phyloP scores from a whole-genome alignment of 2,329 filamentous ascomycete genomes.

The Fusarium sp. region DNA sequence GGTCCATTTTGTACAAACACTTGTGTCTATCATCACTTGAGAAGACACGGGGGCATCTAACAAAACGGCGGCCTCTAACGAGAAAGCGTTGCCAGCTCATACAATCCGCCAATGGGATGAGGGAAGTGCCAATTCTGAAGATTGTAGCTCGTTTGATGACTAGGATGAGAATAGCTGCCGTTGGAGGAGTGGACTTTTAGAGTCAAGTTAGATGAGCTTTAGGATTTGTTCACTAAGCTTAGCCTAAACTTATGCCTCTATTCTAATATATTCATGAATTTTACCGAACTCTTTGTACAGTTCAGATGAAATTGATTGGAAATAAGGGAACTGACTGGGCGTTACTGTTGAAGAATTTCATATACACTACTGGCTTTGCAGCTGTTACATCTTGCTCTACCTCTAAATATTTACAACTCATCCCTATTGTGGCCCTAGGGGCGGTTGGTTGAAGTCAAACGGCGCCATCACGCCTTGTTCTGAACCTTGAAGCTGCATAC shows the following conservation, averaged over 20 bases:
- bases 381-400: not conserved
- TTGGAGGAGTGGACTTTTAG: not conserved
- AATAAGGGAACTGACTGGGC: not conserved
- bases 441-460: slow-evolving; percentile 47
- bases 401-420: not conserved
- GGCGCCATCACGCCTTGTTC: slow-evolving; percentile 40
- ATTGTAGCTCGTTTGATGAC: too few relatives aligned
- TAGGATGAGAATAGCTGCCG: too few relatives aligned
- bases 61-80: too few relatives aligned
- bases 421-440: slow-evolving; percentile 13
- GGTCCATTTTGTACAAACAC: not conserved
- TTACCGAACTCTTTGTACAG: not conserved
- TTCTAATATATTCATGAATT: not conserved
- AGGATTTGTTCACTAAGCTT: not conserved
- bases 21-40: too few relatives aligned
- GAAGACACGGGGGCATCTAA: too few relatives aligned
- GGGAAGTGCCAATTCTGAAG: too few relatives aligned
- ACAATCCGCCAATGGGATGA: too few relatives aligned
- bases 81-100: not conserved
- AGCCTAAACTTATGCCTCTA: not conserved
- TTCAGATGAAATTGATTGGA: not conserved
- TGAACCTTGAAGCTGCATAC: slow-evolving; percentile 45
- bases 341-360: not conserved
- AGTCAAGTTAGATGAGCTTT: not conserved
- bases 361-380: not conserved